Evolutionary conservation across 805 yeast genomes (phyloP).

Genomic region (Phaffomyces antillensis): DNA sequence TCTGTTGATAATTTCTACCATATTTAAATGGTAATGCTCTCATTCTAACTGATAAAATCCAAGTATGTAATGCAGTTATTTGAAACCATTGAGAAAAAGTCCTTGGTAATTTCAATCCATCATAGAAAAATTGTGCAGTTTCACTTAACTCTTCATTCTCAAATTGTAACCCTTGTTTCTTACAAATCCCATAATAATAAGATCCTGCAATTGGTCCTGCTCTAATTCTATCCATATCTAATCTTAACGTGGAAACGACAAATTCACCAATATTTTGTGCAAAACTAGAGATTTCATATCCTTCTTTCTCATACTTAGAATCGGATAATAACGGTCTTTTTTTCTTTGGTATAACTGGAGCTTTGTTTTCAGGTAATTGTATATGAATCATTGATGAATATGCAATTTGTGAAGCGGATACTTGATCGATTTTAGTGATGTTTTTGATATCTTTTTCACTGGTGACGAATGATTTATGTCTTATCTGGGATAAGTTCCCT

Average conservation of each 20-base stretch:
- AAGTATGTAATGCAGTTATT: conserved; percentile 80
- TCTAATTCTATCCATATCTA: conserved; percentile 89
- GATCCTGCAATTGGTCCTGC: conserved; percentile 95
- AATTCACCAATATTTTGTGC: conserved; percentile 57
- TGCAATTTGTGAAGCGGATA: conserved; percentile 21
- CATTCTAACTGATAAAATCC: conserved; percentile 94
- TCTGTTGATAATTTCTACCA: conserved; percentile 87
- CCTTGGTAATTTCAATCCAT: conserved; percentile 71
- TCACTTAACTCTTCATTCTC: conserved; percentile 66
- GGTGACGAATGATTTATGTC: conserved; percentile 4
- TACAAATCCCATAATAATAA: conserved; percentile 78
- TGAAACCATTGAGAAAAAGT: conserved; percentile 97
- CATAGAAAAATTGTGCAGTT: conserved; percentile 79
- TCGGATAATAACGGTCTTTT: conserved; percentile 29
- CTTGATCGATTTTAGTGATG: conserved; percentile 1
- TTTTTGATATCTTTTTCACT: conserved; percentile 2
- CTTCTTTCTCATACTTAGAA: conserved; percentile 31
- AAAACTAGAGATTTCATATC: conserved; percentile 39
- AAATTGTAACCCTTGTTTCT: conserved; percentile 71
- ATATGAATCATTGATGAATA: conserved; percentile 18
- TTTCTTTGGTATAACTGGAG: conserved; percentile 28
- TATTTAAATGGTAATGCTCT: conserved; percentile 90
- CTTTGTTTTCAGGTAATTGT: conserved; percentile 22
- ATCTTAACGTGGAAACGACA: conserved; percentile 49
- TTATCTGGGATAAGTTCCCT: neutral